Conservation (phyloP, 495 filamentous ascomycete genomes). For the Neurospora sp. region DNA sequence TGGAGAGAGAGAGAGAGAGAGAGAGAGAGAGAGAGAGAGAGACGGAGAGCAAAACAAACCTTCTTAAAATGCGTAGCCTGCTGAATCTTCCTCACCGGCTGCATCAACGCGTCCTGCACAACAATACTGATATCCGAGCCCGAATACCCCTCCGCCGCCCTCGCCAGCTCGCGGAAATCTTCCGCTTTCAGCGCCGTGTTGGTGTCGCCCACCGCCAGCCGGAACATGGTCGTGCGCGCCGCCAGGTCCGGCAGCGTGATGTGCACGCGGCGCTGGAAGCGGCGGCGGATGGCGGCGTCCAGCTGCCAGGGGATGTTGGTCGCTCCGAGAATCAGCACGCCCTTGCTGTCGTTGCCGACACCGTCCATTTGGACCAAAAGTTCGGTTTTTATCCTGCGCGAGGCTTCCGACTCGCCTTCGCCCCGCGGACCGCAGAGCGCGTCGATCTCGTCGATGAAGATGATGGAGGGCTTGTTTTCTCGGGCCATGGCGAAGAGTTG, state of each 20-base stretch:
- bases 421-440: conserved; percentile 92
- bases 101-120: conserved; percentile 96
- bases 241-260: conserved; percentile 84
- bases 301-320: conserved; percentile 99
- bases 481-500: conserved; percentile 96
- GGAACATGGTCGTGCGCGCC: conserved; percentile 94
- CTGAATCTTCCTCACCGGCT: conserved; percentile 94
- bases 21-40: too few species aligned
- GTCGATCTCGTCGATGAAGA: conserved; percentile 99
- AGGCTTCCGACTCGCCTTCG: conserved; percentile 96
- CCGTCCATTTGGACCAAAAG: conserved; percentile 99
- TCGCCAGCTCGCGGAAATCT: conserved; percentile 70
- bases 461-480: conserved; percentile 96
- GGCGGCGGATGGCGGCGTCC: conserved; percentile 91
- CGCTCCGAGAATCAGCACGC: conserved; percentile 89
- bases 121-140: conserved; percentile 94
- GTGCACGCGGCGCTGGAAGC: conserved; percentile 93
- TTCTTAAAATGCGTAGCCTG: conserved; percentile 97
- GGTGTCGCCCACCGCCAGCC: conserved; percentile 82
- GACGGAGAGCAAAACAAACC: too few species aligned
- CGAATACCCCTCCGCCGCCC: conserved; percentile 84
- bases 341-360: conserved; percentile 87
- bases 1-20: too few species aligned
- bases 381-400: conserved; percentile 95
- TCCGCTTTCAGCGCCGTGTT: conserved; percentile 70